Conservation (phyloP, 345 rosid species). For the Excoecaria agallocha region DNA sequence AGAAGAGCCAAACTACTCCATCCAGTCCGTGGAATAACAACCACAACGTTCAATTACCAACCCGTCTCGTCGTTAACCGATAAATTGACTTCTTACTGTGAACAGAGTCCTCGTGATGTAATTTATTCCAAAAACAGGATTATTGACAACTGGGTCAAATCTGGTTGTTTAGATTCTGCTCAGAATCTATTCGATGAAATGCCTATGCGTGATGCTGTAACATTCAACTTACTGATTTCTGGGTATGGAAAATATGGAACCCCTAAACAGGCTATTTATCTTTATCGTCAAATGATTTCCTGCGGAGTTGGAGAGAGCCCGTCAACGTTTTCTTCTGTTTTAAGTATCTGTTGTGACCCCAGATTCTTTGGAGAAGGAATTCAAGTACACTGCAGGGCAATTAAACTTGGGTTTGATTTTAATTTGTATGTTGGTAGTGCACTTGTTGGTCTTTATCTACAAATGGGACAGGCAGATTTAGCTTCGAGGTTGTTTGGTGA, state of each 20-base stretch:
- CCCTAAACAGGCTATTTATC: slow-evolving; percentile 33
- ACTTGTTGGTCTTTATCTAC: slow-evolving; percentile 54
- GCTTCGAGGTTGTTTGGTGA: slow-evolving; percentile 58
- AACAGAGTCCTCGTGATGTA: slow-evolving; percentile 22
- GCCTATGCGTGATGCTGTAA: slow-evolving; percentile 51
- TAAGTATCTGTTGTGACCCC: slow-evolving; percentile 51
- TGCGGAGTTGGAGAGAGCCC: slow-evolving; percentile 58
- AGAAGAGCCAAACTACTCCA: slow-evolving; percentile 26
- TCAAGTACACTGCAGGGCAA: slow-evolving; percentile 70
- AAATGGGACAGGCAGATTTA: slow-evolving; percentile 39
- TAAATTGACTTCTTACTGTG: slow-evolving; percentile 31
- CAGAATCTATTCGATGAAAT: slow-evolving; percentile 52
- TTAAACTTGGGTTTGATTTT: slow-evolving; percentile 51
- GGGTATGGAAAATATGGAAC: slow-evolving; percentile 47
- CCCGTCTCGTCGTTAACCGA: slow-evolving; percentile 18
- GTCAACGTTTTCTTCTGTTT: slow-evolving; percentile 60
- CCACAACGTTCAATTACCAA: slow-evolving; percentile 22
- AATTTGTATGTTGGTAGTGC: slow-evolving; percentile 56
- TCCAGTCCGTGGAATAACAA: slow-evolving; percentile 32
- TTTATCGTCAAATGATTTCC: slow-evolving; percentile 54
- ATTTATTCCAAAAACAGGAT: slow-evolving; percentile 41
- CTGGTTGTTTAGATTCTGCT: slow-evolving; percentile 44
- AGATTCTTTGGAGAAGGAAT: slow-evolving; percentile 49
- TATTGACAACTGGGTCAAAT: slow-evolving; percentile 41
- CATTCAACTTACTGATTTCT: slow-evolving; percentile 65